A percentile compares a stretch with the other conserved stretches of the same genome.
phyloP scores from a whole-genome alignment of 352 stramenopile genomes.

The Paralagenidium karlingii region DNA sequence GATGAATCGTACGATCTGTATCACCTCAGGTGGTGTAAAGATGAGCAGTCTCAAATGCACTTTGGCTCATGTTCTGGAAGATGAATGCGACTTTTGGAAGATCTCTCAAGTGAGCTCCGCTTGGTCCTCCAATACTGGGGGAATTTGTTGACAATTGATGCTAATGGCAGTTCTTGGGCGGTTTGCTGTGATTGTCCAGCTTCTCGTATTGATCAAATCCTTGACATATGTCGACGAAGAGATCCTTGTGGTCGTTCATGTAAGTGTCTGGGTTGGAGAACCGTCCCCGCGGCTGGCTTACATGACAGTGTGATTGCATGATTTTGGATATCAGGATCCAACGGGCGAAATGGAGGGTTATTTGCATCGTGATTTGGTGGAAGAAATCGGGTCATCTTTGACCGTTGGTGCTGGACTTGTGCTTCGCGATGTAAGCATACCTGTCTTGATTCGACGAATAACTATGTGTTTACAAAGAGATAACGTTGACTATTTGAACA shows the following conservation, averaged over 20 bases:
- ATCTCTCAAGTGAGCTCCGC: neutral
- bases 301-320: neutral
- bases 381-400: constrained; percentile 46
- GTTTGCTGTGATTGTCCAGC: constrained; percentile 15
- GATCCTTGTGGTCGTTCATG: constrained; percentile 63
- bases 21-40: constrained; percentile 57
- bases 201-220: constrained; percentile 69
- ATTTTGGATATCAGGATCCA: constrained; percentile 28
- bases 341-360: constrained; percentile 68
- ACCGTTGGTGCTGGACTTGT: constrained; percentile 29
- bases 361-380: constrained; percentile 68
- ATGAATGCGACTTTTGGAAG: constrained; percentile 11
- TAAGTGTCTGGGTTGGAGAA: constrained; percentile 10
- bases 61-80: constrained; percentile 37
- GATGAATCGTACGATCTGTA: no score
- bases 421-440: constrained; percentile 60
- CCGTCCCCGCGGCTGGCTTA: neutral
- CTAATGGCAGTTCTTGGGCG: no score
- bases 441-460: no score
- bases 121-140: neutral
- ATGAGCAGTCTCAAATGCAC: constrained; percentile 49
- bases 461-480: no score
- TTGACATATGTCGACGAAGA: constrained; percentile 74
- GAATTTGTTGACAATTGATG: neutral
- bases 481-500: no score